A percentile compares a stretch with the other conserved stretches of the same genome.
phyloP scores from a whole-genome alignment of 192 early-diverging fungal genomes.

The Coemansia sp. region DNA sequence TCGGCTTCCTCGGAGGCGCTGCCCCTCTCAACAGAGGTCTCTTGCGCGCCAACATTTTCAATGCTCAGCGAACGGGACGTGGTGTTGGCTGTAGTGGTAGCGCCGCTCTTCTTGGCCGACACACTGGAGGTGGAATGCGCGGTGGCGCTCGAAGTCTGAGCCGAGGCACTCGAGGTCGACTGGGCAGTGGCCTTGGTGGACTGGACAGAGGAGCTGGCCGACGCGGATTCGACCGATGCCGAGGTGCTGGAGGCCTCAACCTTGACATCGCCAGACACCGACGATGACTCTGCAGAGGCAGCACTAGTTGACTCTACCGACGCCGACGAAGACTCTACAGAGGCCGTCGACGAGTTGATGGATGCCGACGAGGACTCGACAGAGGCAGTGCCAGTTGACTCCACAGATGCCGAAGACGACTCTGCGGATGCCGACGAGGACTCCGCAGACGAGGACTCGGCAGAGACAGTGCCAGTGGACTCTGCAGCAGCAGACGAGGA shows the following conservation, averaged over 20 bases:
- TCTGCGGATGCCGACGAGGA: slow-evolving; percentile 7
- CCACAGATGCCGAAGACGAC: neutral
- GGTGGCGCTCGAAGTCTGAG: slow-evolving; percentile 1
- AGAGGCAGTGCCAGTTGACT: slow-evolving; percentile 5
- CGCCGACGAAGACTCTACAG: slow-evolving; percentile 8
- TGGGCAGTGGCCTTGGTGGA: slow-evolving; percentile 3
- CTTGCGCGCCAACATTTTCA: slow-evolving; percentile 24
- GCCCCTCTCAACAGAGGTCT: neutral
- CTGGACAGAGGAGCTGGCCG: slow-evolving; percentile 6
- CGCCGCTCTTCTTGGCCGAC: neutral
- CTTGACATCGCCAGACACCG: slow-evolving; percentile 9
- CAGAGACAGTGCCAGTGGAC: slow-evolving; percentile 3
- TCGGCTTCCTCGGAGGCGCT: slow-evolving; percentile 10
- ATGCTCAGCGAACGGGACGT: slow-evolving; percentile 34
- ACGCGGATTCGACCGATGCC: neutral
- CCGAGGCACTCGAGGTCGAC: neutral
- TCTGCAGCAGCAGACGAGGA: slow-evolving; percentile 1
- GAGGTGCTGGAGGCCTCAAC: neutral
- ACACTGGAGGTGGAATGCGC: neutral
- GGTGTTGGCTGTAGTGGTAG: neutral
- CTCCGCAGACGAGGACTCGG: slow-evolving; percentile 10
- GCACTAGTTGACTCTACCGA: slow-evolving; percentile 1
- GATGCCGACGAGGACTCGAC: slow-evolving; percentile 5
- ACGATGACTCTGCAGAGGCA: slow-evolving; percentile 11
- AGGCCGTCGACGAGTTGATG: neutral